phyloP scores from a whole-genome alignment of 805 yeast species.

The Candida piceae region DNA sequence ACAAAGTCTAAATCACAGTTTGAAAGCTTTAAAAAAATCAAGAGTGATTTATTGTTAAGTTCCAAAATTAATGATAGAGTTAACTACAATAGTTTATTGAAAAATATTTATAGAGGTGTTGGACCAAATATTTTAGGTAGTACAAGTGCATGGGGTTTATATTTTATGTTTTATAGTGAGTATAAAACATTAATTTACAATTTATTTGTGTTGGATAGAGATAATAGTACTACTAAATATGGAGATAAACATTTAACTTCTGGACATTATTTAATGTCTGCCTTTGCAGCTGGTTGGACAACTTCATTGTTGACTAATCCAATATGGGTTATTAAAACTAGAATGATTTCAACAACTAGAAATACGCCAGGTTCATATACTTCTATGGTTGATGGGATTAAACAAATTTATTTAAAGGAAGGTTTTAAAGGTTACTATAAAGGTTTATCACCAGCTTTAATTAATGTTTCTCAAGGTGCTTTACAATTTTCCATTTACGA shows the following conservation, averaged over 20 bases:
- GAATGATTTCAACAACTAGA: conserved; percentile 62
- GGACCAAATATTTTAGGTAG: conserved; percentile 80
- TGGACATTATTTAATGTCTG: conserved; percentile 45
- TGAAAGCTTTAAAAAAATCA: conserved; percentile 24
- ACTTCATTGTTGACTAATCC: conserved; percentile 85
- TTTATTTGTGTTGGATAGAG: background rate
- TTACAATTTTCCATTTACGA: conserved; percentile 86
- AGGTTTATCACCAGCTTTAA: conserved; percentile 70
- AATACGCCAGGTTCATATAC: conserved; percentile 47
- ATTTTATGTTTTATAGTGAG: conserved; percentile 71
- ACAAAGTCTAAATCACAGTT: conserved; percentile 27
- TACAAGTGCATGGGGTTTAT: conserved; percentile 82
- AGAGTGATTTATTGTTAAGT: conserved; percentile 9
- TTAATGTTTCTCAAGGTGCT: conserved; percentile 87
- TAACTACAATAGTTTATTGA: conserved; percentile 8
- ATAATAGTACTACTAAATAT: no score
- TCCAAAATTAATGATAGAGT: conserved; percentile 9
- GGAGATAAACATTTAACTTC: conserved; percentile 35
- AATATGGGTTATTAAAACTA: conserved; percentile 90
- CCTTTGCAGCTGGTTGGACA: conserved; percentile 66
- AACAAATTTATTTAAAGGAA: conserved; percentile 41
- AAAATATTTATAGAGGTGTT: conserved; percentile 65
- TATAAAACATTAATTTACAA: conserved; percentile 36
- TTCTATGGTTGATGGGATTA: conserved; percentile 52
- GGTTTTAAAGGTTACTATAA: conserved; percentile 75